A percentile compares a stretch with the other conserved stretches of the same genome.
Conservation (phyloP, 2,329 filamentous ascomycete genomes). For the Penicillium sp. region DNA sequence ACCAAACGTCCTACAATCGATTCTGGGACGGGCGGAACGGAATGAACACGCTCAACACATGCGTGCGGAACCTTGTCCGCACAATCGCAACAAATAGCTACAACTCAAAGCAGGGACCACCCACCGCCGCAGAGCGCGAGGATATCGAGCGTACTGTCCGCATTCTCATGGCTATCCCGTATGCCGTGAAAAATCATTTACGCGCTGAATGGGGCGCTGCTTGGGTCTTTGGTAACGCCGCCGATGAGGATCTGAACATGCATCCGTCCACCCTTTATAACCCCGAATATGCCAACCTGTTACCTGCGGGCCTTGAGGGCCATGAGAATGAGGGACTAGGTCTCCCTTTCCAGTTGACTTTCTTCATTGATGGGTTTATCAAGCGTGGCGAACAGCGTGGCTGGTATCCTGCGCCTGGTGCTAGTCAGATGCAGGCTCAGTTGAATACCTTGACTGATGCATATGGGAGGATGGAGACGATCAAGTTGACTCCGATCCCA, state of each 20-base stretch:
- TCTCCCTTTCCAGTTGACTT: conserved; percentile 59
- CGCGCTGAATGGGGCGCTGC: conserved; percentile 60
- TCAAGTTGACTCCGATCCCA: conserved; percentile 62
- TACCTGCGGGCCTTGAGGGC: conserved; percentile 51
- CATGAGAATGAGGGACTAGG: conserved; percentile 60
- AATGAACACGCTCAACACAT: conserved; percentile 57
- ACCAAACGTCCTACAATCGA: conserved; percentile 62
- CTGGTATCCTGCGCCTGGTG: conserved; percentile 61
- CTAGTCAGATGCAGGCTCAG: conserved; percentile 57
- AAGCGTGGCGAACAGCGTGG: conserved; percentile 54
- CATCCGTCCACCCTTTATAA: conserved; percentile 34
- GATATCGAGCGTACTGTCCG: conserved; percentile 60
- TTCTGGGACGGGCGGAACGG: conserved; percentile 63
- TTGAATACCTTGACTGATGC: conserved; percentile 57
- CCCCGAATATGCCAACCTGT: conserved; percentile 51
- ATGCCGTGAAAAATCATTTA: conserved; percentile 63
- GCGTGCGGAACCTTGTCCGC: conserved; percentile 58
- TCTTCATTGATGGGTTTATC: conserved; percentile 61
- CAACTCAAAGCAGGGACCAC: conserved; percentile 28
- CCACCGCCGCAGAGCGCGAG: conserved; percentile 46
- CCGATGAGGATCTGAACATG: conserved; percentile 33
- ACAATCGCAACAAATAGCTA: conserved; percentile 53
- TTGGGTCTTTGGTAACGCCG: conserved; percentile 27
- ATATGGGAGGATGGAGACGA: conserved; percentile 64
- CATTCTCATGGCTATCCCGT: conserved; percentile 60